These are phyloP conservation scores for Arabidopsis thaliana DNA, from an alignment of 345 rosid genomes.

Conservation along the genomic window DNA sequence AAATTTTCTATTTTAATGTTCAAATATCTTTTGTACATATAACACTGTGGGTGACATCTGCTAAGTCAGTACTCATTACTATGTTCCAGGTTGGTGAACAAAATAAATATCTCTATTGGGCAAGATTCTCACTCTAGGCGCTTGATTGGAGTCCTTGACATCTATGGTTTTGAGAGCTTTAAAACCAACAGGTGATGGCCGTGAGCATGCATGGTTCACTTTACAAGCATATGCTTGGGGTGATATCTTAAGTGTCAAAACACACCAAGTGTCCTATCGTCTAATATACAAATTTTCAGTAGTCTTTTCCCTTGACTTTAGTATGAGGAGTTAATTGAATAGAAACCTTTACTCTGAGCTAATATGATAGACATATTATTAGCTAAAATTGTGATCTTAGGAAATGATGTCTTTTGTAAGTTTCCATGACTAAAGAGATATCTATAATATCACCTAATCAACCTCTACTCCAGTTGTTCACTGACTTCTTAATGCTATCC, in stretches of 20 bases:
- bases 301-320: constrained; percentile 9
- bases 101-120: constrained; percentile 74
- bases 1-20: constrained; percentile 36
- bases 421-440: constrained; percentile 5
- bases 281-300: background rate
- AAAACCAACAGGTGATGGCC: constrained; percentile 71
- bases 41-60: constrained; percentile 3
- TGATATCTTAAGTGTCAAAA: constrained; percentile 19
- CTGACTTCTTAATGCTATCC: constrained; percentile 23
- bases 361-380: constrained; percentile 9
- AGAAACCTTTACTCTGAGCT: constrained; percentile 9
- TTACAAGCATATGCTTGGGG: background rate
- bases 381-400: constrained; percentile 3
- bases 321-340: constrained; percentile 1
- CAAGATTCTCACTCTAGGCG: constrained; percentile 71
- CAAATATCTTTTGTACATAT: background rate
- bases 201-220: background rate
- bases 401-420: constrained; percentile 12
- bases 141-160: constrained; percentile 88
- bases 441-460: constrained; percentile 20
- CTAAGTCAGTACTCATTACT: constrained; percentile 24
- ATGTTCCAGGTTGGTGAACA: constrained; percentile 77
- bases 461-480: constrained; percentile 25
- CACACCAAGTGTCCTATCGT: constrained; percentile 6
- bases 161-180: constrained; percentile 96